phyloP scores from a whole-genome alignment of 2,329 filamentous ascomycete species.

The Coccinonectria pachysandricola region DNA sequence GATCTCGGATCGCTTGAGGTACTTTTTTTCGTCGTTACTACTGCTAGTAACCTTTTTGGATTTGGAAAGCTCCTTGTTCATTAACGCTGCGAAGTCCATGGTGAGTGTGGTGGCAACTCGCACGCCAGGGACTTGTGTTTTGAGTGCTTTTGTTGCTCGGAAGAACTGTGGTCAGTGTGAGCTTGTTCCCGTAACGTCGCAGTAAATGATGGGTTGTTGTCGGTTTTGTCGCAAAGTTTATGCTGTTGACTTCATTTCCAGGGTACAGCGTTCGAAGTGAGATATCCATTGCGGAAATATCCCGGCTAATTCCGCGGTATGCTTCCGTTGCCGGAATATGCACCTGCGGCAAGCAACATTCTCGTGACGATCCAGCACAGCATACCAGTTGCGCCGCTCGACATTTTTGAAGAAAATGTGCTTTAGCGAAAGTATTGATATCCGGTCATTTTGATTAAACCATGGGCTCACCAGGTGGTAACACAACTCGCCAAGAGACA shows the following conservation, averaged over 20 bases:
- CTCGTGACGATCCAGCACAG: constrained; percentile 1
- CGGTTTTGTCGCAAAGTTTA: constrained; percentile 7
- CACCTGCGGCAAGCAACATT: constrained; percentile 2
- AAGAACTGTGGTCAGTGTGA: no score
- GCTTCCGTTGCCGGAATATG: no score
- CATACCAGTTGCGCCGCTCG: no score
- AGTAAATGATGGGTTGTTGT: no score
- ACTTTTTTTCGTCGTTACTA: constrained; percentile 61
- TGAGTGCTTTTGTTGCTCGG: no score
- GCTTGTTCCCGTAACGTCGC: no score
- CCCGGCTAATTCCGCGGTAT: constrained; percentile 16
- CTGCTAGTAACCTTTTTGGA: constrained; percentile 44
- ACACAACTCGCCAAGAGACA: constrained; percentile 59
- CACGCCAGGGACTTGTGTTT: no score
- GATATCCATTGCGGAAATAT: constrained; percentile 17
- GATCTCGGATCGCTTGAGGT: constrained; percentile 71
- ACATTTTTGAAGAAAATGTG: no score
- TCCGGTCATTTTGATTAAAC: no score
- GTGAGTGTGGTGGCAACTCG: constrained; percentile 12
- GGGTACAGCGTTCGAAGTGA: constrained; percentile 1
- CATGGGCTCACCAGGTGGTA: no score
- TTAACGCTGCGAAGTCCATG: constrained; percentile 94
- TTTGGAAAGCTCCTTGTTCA: constrained; percentile 88
- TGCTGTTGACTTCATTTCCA: constrained; percentile 2
- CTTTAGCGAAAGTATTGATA: no score